Evolutionary conservation across 768 basidiomycete species (phyloP), one percentile per base, ranked within the genome.

Genomic region (Mycena galopus): DNA sequence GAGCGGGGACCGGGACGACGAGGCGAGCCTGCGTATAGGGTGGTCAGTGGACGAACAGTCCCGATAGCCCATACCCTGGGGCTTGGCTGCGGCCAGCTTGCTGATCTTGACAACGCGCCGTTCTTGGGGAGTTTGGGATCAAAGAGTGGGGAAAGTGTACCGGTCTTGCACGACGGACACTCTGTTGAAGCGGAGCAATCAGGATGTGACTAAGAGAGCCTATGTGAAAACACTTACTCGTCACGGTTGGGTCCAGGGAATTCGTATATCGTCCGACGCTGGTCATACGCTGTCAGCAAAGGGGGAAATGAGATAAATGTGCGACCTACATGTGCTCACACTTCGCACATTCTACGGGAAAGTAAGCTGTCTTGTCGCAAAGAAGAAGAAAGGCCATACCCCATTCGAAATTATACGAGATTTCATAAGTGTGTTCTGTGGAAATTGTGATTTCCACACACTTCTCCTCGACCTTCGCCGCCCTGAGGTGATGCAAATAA

Each of bases 341-440:
- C 51, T 87, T 82, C 37, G 86, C 81, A 75, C 93, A 94, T 79
- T 89, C 93, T 93, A 67, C 35, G 60, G 50, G 73, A 42, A 55
- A 23, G 65, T 73, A 16, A 75, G 68, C 30, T 58, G 44, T 42
- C 63, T 19, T 47, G 50, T 25, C 29, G 32, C 14, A 68, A 55
- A 47, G 47, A 64, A 30, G 42, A 61, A 27, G 70, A 71, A 39
- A 65, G 69, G 65, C 63, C 57, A 27, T 21, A 94, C 93, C 84
- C 94, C 94, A 95, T 77, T 91, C 84, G 75, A 85, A 95, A 25
- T 89, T 89, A 82, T 93, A 91, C 25, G 85, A 85, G 72, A 95
- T 94, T 69, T 93, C 92, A 76, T 95, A 95, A 78, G 89, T 84
- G 71, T 95, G 94, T 83, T 88, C 14, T 90, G 94, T 92, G 32